phyloP scores from a whole-genome alignment of 805 yeast genomes.

The Ogataea naganishii region DNA sequence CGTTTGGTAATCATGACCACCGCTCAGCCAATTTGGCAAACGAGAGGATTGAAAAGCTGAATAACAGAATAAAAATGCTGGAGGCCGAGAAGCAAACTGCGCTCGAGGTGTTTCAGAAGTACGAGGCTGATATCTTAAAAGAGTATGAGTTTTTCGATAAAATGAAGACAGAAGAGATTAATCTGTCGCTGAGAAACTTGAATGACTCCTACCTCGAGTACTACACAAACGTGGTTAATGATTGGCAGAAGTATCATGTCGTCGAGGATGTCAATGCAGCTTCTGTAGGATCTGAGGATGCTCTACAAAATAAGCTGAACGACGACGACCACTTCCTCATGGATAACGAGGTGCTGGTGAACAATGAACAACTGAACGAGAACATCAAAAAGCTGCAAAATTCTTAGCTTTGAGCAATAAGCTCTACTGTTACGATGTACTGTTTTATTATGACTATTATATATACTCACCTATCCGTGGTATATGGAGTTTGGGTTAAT shows the following conservation, averaged over 20 bases:
- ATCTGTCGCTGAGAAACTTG: constrained; percentile 57
- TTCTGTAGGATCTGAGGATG: not conserved
- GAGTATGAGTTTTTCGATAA: constrained; percentile 65
- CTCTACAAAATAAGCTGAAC: constrained; percentile 11
- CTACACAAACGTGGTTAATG: constrained; percentile 56
- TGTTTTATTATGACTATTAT: too few species aligned
- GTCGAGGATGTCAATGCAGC: constrained; percentile 1
- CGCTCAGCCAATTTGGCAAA: constrained; percentile 33
- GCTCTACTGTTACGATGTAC: too few species aligned
- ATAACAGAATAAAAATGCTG: constrained; percentile 28
- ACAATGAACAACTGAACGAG: constrained; percentile 15
- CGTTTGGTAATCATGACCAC: constrained; percentile 29
- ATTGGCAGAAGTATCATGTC: constrained; percentile 45
- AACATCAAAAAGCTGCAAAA: constrained; percentile 11
- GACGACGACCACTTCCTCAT: constrained; percentile 17
- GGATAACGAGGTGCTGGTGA: constrained; percentile 18
- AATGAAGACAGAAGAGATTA: constrained; percentile 71
- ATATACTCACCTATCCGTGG: too few species aligned
- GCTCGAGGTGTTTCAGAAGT: constrained; percentile 34
- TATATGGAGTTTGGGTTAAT: too few species aligned
- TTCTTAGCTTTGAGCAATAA: too few species aligned
- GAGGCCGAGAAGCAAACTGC: constrained; percentile 37
- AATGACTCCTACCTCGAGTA: constrained; percentile 72
- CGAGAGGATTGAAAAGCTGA: constrained; percentile 34
- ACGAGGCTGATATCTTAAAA: constrained; percentile 36